Evolutionary conservation across 768 basidiomycete species (phyloP), one percentile per base, ranked within the genome.

Genomic region (Chalciporus sphaerocephalus): DNA sequence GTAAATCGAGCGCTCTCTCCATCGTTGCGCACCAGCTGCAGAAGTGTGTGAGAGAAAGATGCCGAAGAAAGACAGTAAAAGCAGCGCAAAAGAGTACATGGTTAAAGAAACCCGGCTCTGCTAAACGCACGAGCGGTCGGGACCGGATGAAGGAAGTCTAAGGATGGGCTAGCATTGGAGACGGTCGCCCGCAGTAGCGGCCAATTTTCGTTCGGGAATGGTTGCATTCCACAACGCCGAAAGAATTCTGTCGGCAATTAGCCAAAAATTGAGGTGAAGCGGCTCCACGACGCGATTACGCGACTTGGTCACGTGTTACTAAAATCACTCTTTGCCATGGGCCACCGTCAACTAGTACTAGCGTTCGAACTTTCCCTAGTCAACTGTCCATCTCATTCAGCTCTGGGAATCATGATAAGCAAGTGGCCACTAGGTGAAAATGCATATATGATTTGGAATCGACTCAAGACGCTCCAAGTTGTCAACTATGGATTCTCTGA

Each of bases 1-100:
- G 58, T 81, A 81, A 51, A 81, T 78, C 12, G 78, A 70, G 16
- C 76, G 67, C 40, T 68, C 67, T 42, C 73, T 73, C 80, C 76
- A 78, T 16, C 71, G 60, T n/a, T 71, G 68, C 6, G 72, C 70
- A 40, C 70, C 68, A 2, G 73, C 73, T 8, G 73, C 69, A 24
- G 30, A 44, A 6, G 57, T 51, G 35, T 35, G 45, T 37, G 44
- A 37, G 17, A 32, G 28, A 17, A 52, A 47, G 22, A 51, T 44
- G 13, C 40, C 4, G 24, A 13, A 5, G n/a, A 52, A 39, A 22
- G 42, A 45, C 6, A 58, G 47, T 24, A 47, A 24, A 22, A 43
- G 34, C 38, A 62, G 15, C 8, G 40, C 13, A 17, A 16, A 32
- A 39, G 42, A 46, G 35, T 44, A 32, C 56, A 60, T 56, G 12